A percentile compares a stretch with the other conserved stretches of the same genome.
Evolutionary conservation across 2,329 filamentous ascomycete genomes (phyloP).

Genomic region (Cladophialophora carrionii): DNA sequence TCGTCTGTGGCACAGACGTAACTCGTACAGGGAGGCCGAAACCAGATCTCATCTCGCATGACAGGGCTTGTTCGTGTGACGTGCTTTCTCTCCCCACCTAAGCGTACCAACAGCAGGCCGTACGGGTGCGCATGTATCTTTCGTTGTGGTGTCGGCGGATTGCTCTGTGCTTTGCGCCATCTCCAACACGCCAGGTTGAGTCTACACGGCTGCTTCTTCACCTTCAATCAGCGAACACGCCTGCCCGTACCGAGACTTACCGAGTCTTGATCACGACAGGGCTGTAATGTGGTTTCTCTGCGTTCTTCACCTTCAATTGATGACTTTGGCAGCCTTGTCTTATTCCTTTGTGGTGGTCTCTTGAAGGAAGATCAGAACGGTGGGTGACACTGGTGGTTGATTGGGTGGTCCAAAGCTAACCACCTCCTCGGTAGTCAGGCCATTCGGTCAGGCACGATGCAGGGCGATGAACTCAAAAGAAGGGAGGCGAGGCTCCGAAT

Average conservation of each 20-base stretch:
- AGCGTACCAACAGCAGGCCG: no score
- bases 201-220: not conserved
- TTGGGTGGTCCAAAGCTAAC: no score
- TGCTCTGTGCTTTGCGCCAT: not conserved
- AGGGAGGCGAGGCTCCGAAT: not conserved
- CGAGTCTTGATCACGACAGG: not conserved
- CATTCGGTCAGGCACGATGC: not conserved
- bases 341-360: not conserved
- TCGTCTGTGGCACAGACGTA: not conserved
- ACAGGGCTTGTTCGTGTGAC: conserved; percentile 10
- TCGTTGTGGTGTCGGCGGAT: not conserved
- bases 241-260: not conserved
- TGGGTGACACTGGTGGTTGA: not conserved
- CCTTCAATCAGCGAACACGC: not conserved
- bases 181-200: not conserved
- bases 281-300: not conserved
- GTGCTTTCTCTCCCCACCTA: not conserved
- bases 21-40: conserved; percentile 1
- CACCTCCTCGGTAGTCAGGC: not conserved
- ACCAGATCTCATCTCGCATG: not conserved
- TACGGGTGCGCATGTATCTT: not conserved
- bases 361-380: not conserved
- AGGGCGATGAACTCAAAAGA: not conserved
- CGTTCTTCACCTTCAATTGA: not conserved
- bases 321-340: not conserved